These are phyloP conservation scores for Cyclanthera cordifolia DNA, from an alignment of 306 rosid species.

Conservation along the genomic window DNA sequence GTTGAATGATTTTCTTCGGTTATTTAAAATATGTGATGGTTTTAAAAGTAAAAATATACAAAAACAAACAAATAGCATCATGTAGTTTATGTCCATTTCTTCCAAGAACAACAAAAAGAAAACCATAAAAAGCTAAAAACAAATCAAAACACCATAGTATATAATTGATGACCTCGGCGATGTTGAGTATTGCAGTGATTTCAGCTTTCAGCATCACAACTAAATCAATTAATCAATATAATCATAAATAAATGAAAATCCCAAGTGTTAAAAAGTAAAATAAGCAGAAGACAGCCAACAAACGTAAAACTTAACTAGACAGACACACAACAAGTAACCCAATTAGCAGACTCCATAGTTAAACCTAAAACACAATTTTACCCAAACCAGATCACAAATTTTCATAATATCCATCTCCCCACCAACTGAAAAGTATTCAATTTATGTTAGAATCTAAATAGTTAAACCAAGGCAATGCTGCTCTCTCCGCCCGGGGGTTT, in stretches of 20 bases:
- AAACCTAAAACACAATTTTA: slow-evolving; percentile 55
- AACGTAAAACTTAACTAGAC: neutral
- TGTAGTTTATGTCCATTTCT: too few species aligned
- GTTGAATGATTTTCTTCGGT: too few species aligned
- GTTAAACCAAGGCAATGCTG: slow-evolving; percentile 90
- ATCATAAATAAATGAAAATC: slow-evolving; percentile 12
- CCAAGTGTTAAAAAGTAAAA: neutral
- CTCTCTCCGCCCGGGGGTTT: slow-evolving; percentile 99
- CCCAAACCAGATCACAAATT: slow-evolving; percentile 37
- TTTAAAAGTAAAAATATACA: too few species aligned
- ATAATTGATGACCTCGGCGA: too few species aligned
- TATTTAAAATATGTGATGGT: too few species aligned
- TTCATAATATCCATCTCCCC: neutral
- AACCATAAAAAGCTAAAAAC: too few species aligned
- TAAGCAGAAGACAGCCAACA: slow-evolving; percentile 3
- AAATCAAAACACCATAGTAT: too few species aligned
- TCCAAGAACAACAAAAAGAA: too few species aligned
- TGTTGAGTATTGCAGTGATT: too few species aligned
- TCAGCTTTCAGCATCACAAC: neutral
- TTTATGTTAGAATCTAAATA: slow-evolving; percentile 59
- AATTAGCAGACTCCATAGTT: slow-evolving; percentile 64
- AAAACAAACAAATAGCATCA: too few species aligned
- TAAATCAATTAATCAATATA: slow-evolving; percentile 11
- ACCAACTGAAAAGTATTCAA: slow-evolving; percentile 10
- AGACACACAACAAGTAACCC: slow-evolving; percentile 27